phyloP scores from a whole-genome alignment of 805 yeast species.

The Yamadazyma phyllophila region DNA sequence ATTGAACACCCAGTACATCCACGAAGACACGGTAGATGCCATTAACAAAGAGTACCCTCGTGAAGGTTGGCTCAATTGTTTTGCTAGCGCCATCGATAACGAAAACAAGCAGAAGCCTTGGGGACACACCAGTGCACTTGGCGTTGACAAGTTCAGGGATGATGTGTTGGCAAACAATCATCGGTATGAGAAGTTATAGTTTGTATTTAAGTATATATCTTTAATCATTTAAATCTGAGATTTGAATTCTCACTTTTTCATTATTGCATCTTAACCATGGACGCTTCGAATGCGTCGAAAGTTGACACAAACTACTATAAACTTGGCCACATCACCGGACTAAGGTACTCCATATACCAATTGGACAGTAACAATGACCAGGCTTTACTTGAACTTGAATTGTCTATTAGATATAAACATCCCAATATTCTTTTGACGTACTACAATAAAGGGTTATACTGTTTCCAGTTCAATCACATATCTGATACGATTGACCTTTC shows the following conservation, averaged over 20 bases:
- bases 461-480: slow-evolving; percentile 31
- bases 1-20: slow-evolving; percentile 24
- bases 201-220: background rate
- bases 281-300: slow-evolving; percentile 20
- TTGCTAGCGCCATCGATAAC: slow-evolving; percentile 29
- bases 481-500: slow-evolving; percentile 15
- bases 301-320: slow-evolving; percentile 40
- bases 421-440: slow-evolving; percentile 41
- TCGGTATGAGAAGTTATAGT: slow-evolving; percentile 19
- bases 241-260: background rate
- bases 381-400: slow-evolving; percentile 38
- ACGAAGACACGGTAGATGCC: slow-evolving; percentile 24
- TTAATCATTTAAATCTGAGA: background rate
- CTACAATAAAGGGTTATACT: slow-evolving; percentile 39
- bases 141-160: slow-evolving; percentile 26
- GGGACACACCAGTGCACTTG: slow-evolving; percentile 36
- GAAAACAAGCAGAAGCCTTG: slow-evolving; percentile 32
- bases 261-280: slow-evolving; percentile 6
- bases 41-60: slow-evolving; percentile 24
- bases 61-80: slow-evolving; percentile 30
- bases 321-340: slow-evolving; percentile 33
- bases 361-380: slow-evolving; percentile 32
- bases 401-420: slow-evolving; percentile 31
- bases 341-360: slow-evolving; percentile 30
- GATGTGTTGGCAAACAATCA: slow-evolving; percentile 25